These are phyloP conservation scores for Quercus variabilis DNA, from an alignment of 306 rosid genomes.

Conservation along the genomic window DNA sequence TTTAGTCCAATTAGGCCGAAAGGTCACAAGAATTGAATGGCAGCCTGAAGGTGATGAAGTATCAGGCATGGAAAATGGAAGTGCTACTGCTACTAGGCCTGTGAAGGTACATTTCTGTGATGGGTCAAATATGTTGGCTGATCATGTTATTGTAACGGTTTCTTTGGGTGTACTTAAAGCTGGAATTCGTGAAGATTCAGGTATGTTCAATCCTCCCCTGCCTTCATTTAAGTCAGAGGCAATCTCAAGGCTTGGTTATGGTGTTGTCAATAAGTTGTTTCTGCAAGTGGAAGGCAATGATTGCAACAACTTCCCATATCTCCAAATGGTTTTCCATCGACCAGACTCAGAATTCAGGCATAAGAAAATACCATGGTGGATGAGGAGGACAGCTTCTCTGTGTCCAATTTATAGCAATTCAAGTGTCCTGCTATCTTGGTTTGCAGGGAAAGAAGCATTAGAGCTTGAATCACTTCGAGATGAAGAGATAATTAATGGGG, in stretches of 20 bases:
- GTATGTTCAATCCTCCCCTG: slow-evolving; percentile 74
- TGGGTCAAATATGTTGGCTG: slow-evolving; percentile 67
- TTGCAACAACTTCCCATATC: slow-evolving; percentile 43
- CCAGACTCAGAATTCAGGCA: slow-evolving; percentile 52
- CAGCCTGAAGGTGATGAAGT: slow-evolving; percentile 20
- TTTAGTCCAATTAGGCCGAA: slow-evolving; percentile 59
- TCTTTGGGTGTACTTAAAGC: slow-evolving; percentile 93
- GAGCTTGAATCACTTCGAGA: slow-evolving; percentile 70
- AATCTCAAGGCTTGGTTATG: slow-evolving; percentile 90
- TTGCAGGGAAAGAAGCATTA: slow-evolving; percentile 83
- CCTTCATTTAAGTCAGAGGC: slow-evolving; percentile 80
- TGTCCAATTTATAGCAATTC: slow-evolving; percentile 72
- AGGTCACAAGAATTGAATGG: slow-evolving; percentile 73
- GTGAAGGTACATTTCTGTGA: slow-evolving; percentile 80
- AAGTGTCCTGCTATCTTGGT: slow-evolving; percentile 75
- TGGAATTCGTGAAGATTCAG: slow-evolving; percentile 50
- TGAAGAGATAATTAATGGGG: slow-evolving; percentile 69
- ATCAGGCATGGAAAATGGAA: slow-evolving; percentile 24
- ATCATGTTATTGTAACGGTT: slow-evolving; percentile 85
- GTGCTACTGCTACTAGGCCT: slow-evolving; percentile 47
- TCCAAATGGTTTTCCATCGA: slow-evolving; percentile 75
- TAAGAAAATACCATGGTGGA: slow-evolving; percentile 90
- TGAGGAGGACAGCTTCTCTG: slow-evolving; percentile 74
- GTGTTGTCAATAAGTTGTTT: slow-evolving; percentile 94
- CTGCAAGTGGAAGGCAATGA: slow-evolving; percentile 48